Base-by-base conservation (phyloP, 176 grass and related monocot genomes). In the Raddia distichophylla region DNA sequence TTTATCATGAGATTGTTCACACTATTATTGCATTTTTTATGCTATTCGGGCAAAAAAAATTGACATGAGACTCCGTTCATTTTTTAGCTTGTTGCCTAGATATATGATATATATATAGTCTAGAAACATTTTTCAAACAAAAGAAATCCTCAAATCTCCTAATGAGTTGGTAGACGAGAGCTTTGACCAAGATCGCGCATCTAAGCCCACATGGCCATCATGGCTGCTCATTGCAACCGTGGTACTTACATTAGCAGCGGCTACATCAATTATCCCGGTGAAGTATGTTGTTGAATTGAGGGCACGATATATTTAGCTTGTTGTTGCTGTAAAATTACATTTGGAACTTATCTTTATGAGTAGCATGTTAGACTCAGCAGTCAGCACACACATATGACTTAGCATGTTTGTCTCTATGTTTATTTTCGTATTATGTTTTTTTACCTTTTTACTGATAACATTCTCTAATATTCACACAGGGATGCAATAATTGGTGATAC, bases 281-380 rank as follows among this genome's bases (percentile, higher is more conserved):
- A 99, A 99, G 85, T 99, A 95, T 78, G 87, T 99, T 82, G 90
- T 94, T 32, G 96, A 93, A 49, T 71, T 99, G 66, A 87, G 96
- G 80, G 85, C 33, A 16, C 45, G 70, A 11, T 74, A 73, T 71
- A 18, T 47, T 27, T 35, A 49, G 42, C 58, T 6, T 71, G 14
- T 73, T 54, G 8, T 71, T 78, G 66, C 55, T 78, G 33, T 85
- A 71, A 42, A 60, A 61, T 27, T 81, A 55, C 16, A 55, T 27
- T 35, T 72, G 12, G 65, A 82, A 74, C 3, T 49, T 35, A 72
- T 34, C 12, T 73, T 57, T 27, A 32, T 56, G 74, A 57, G 57
- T 40, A 48, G 1, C 48, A 71, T 17, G 8, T 77, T 53, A 33
- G 68, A 65, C 27, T 20, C 16, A n/a, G n/a, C n/a, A n/a, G n/a